Conservation (phyloP, 169 alveolate genomes). For the Cryptosporidium sp. region DNA sequence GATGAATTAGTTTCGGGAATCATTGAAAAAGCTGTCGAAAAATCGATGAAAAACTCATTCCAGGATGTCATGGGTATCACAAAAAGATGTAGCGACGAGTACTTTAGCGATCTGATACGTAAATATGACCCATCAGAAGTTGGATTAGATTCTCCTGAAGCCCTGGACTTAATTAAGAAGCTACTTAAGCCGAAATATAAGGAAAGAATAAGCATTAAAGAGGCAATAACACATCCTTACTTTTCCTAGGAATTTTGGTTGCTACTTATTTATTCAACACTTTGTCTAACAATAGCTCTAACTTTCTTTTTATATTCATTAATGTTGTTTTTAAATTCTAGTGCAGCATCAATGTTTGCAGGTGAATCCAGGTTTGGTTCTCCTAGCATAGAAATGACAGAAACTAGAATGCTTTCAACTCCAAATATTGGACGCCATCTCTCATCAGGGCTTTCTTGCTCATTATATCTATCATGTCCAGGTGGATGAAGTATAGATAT, state of each 20-base stretch:
- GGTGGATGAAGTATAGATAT: constrained; percentile 97
- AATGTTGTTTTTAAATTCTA: constrained; percentile 87
- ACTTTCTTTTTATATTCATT: constrained; percentile 90
- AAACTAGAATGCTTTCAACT: constrained; percentile 94
- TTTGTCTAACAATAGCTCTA: constrained; percentile 84
- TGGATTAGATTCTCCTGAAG: constrained; percentile 21
- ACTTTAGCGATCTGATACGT: constrained; percentile 19
- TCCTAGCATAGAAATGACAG: constrained; percentile 96
- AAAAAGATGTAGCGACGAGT: constrained; percentile 1
- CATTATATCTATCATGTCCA: constrained; percentile 94
- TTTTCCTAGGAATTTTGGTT: background rate
- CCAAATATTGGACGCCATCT: constrained; percentile 98
- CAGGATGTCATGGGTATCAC: constrained; percentile 45
- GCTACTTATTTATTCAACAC: constrained; percentile 46
- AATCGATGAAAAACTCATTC: constrained; percentile 1
- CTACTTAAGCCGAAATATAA: constrained; percentile 37
- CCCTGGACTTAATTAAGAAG: constrained; percentile 7
- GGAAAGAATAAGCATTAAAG: constrained; percentile 53
- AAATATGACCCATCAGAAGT: constrained; percentile 54
- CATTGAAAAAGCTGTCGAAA: constrained; percentile 1
- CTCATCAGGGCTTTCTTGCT: constrained; percentile 96
- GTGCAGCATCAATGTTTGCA: constrained; percentile 96
- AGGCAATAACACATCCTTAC: constrained; percentile 63
- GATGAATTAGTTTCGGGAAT: constrained; percentile 15
- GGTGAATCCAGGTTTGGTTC: constrained; percentile 97